Percentiles rank a stretch among this genome's conserved stretches.
Conservation (phyloP, 2,329 filamentous ascomycete genomes). For the Neophaeococcomyces mojaviensis region DNA sequence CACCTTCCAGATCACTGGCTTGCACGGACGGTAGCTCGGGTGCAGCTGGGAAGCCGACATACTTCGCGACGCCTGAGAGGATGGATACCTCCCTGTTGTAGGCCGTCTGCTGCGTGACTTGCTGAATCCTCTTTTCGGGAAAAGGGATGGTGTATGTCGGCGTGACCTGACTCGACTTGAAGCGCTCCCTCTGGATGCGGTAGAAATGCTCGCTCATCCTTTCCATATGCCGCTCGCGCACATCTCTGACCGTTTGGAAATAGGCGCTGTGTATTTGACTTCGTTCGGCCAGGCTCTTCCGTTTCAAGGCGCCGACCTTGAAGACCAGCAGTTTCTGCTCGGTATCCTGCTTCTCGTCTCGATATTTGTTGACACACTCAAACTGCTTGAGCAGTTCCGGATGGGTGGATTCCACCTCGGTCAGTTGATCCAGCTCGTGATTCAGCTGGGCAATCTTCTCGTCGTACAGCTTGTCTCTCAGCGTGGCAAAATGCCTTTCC, state of each 20-base stretch:
- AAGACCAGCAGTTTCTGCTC: constrained; percentile 68
- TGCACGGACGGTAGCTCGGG: constrained; percentile 71
- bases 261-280: constrained; percentile 85
- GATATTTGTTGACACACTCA: constrained; percentile 72
- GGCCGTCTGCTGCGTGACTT: constrained; percentile 74
- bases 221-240: constrained; percentile 71
- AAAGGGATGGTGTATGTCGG: constrained; percentile 78
- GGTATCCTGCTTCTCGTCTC: constrained; percentile 70
- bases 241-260: constrained; percentile 76
- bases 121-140: constrained; percentile 66
- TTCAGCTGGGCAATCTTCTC: constrained; percentile 80
- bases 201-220: constrained; percentile 84
- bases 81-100: constrained; percentile 95
- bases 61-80: constrained; percentile 82
- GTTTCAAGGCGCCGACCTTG: constrained; percentile 64
- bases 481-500: constrained; percentile 79
- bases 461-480: constrained; percentile 74
- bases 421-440: constrained; percentile 54
- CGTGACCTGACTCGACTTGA: constrained; percentile 68
- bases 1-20: constrained; percentile 68
- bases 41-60: constrained; percentile 93
- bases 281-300: constrained; percentile 69
- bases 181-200: constrained; percentile 80
- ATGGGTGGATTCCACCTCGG: constrained; percentile 59
- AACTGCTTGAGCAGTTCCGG: constrained; percentile 88